Evolutionary conservation across 352 stramenopile species (phyloP).

Genomic region (Pelagophyceae sp.): DNA sequence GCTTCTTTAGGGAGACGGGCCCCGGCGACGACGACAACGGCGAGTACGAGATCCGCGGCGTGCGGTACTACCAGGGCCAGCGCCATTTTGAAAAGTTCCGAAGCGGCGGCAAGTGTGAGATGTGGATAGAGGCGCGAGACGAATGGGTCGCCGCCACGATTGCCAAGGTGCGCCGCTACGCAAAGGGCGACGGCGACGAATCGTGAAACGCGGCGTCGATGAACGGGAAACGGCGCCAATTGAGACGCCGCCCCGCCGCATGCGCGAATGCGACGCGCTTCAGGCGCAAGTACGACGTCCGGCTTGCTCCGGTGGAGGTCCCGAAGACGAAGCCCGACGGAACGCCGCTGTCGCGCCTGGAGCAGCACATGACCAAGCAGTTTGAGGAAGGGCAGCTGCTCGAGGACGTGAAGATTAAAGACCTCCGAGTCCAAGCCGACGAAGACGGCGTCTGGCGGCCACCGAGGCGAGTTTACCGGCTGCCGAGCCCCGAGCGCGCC

Average conservation of each 20-base stretch:
- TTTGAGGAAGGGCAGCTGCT: background rate
- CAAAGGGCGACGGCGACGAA: background rate
- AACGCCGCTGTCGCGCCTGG: background rate
- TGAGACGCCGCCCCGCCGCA: too few species aligned
- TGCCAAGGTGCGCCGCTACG: background rate
- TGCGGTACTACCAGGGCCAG: slow-evolving; percentile 22
- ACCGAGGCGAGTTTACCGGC: too few species aligned
- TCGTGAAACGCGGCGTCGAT: too few species aligned
- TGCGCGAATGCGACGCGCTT: too few species aligned
- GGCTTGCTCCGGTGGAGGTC: background rate
- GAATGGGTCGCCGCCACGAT: slow-evolving; percentile 5
- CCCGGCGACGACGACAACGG: background rate
- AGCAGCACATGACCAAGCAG: background rate
- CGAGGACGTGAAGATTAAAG: background rate
- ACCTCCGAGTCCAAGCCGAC: slow-evolving; percentile 7
- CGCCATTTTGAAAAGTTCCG: slow-evolving; percentile 18
- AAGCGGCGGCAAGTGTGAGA: slow-evolving; percentile 13
- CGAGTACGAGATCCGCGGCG: slow-evolving; percentile 20
- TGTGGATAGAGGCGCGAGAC: slow-evolving; percentile 24
- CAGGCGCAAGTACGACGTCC: slow-evolving; percentile 18
- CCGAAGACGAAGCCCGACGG: background rate
- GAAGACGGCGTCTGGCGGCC: slow-evolving; percentile 6
- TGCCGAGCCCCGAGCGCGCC: too few species aligned
- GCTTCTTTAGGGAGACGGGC: background rate
- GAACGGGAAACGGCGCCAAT: background rate